Base-by-base conservation (phyloP, 2,329 filamentous ascomycete species). In the Byssoonygena ceratinophila region DNA sequence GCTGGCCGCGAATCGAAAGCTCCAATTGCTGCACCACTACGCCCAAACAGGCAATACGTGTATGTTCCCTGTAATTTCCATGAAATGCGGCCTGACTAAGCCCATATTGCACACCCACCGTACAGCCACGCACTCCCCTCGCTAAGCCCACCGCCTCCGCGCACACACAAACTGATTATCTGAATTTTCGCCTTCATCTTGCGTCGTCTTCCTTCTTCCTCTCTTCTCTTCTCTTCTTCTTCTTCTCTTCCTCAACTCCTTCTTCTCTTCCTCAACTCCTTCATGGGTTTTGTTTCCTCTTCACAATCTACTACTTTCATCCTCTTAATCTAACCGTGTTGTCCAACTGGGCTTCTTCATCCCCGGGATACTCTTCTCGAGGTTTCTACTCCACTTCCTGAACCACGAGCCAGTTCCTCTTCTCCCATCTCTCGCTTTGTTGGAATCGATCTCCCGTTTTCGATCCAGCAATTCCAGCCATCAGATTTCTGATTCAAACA, bases 231-330 rank as follows among this genome's bases (percentile, higher is more conserved):
- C 12, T 32, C 37, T 50, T 34, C 18, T 36, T 34, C 27, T 48
- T 37, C 37, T 18, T 50, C 29, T 55, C 47, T 37, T 53, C 41
- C 29, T 53, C 37, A 22, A 34, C 27, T 51, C 47, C 11, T 43
- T 18, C 36, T 39, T 18, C 34, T 27, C 16, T 41, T 12, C 43
- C 9, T 47, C 31, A 34, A 34, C 20, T 32, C 31, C 34, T 29
- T 29, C 27, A 29, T 9, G n/a, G n/a, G n/a, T n/a, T n/a, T n/a
- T n/a, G n/a, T n/a, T n/a, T n/a, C n/a, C n/a, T n/a, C n/a, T n/a
- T n/a, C n/a, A n/a, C n/a, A n/a, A n/a, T n/a, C n/a, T n/a, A n/a
- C n/a, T n/a, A n/a, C n/a, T n/a, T n/a, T n/a, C n/a, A n/a, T n/a
- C n/a, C n/a, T 34, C 31, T 3, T 12, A 12, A 3, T 34, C 31